Percentiles rank a stretch among this genome's conserved stretches.
These are phyloP conservation scores for Cyberlindnera americana DNA, from an alignment of 805 yeast genomes.

Conservation along the genomic window DNA sequence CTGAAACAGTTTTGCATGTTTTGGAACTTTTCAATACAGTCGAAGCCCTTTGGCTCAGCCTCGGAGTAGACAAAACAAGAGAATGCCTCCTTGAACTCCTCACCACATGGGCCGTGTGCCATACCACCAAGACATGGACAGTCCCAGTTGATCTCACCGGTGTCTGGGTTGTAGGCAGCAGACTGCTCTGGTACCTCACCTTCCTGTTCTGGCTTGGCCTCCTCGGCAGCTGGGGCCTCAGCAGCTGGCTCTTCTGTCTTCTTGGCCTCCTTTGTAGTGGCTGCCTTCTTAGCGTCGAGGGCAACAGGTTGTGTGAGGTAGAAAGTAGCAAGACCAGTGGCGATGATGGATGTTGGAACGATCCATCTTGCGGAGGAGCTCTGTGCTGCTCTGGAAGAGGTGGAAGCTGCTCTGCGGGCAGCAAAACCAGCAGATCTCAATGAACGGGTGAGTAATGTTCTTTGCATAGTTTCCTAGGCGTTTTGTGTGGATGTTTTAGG, in stretches of 20 bases:
- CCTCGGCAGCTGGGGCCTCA: conserved; percentile 3
- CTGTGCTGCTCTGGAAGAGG: conserved; percentile 10
- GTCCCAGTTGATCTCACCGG: conserved; percentile 99
- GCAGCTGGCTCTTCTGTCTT: conserved; percentile 5
- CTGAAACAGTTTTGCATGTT: conserved; percentile 94
- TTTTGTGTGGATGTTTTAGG: background rate
- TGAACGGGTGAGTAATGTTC: conserved; percentile 12
- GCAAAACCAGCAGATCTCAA: conserved; percentile 4
- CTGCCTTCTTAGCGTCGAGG: conserved; percentile 16
- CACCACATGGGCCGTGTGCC: conserved; percentile 99
- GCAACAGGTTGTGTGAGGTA: conserved; percentile 19
- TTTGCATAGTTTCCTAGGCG: conserved; percentile 8
- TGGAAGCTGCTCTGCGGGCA: conserved; percentile 16
- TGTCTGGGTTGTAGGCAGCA: conserved; percentile 91
- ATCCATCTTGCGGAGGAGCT: conserved; percentile 15
- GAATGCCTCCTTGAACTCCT: conserved; percentile 90
- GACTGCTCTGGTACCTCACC: conserved; percentile 37
- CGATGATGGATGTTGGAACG: conserved; percentile 17
- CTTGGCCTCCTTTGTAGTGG: background rate
- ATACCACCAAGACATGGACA: conserved; percentile 99
- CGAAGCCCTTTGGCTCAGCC: conserved; percentile 94
- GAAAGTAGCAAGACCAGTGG: conserved; percentile 19
- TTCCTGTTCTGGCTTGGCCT: conserved; percentile 25
- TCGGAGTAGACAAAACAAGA: conserved; percentile 92
- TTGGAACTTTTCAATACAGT: conserved; percentile 87